Percentiles rank a stretch among this genome's conserved stretches.
phyloP scores from a whole-genome alignment of 1,284 basidiomycete genomes.

The Blastosporella zonata region DNA sequence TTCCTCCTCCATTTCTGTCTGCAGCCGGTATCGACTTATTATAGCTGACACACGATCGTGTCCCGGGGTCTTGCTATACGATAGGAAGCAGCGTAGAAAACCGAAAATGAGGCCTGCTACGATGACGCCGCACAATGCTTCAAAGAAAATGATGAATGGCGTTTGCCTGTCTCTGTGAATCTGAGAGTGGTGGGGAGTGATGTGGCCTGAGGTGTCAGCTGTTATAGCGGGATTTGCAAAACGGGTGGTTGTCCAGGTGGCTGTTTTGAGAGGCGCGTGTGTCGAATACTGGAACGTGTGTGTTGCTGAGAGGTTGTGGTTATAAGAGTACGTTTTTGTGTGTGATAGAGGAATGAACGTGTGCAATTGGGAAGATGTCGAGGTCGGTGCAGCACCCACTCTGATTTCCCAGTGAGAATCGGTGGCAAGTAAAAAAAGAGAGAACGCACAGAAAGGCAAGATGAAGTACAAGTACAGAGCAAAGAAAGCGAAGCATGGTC shows the following conservation, averaged over 20 bases:
- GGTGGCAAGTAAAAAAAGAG: not conserved
- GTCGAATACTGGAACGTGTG: constrained; percentile 4
- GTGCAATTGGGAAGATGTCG: constrained; percentile 9
- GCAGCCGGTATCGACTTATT: constrained; percentile 44
- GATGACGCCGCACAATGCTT: constrained; percentile 42
- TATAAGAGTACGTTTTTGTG: too few relatives aligned
- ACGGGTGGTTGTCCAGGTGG: not conserved
- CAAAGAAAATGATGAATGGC: constrained; percentile 41
- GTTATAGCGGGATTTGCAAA: constrained; percentile 9
- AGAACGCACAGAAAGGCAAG: constrained; percentile 13
- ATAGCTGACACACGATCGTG: constrained; percentile 43
- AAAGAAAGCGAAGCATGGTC: not conserved
- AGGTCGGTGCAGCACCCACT: constrained; percentile 19
- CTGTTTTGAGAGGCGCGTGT: constrained; percentile 10
- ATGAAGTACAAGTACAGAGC: not conserved
- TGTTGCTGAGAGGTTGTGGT: constrained; percentile 5
- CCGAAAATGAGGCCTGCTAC: constrained; percentile 33
- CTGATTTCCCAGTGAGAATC: constrained; percentile 8
- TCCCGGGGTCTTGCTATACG: constrained; percentile 42
- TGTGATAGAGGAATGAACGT: constrained; percentile 11
- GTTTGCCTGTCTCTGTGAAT: constrained; percentile 19
- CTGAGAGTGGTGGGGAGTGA: not conserved
- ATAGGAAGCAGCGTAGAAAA: constrained; percentile 39
- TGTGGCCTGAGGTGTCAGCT: not conserved
- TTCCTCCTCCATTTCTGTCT: constrained; percentile 50